phyloP scores from a whole-genome alignment of 148 eudicot species.

The Rhododendron henanense region DNA sequence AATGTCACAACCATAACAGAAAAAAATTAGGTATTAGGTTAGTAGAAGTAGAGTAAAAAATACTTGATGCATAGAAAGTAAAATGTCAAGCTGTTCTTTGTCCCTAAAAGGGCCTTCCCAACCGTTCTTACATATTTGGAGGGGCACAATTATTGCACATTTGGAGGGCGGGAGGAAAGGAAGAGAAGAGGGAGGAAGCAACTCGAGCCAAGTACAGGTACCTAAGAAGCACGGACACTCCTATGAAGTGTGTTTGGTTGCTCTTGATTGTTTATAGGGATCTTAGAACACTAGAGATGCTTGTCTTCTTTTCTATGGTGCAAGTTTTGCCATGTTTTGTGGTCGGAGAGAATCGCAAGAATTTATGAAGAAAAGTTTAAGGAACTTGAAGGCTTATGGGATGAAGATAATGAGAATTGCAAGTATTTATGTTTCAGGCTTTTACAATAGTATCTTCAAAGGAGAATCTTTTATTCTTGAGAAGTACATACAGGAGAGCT shows the following conservation, averaged over 20 bases:
- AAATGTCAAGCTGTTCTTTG: background rate
- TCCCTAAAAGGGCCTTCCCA: background rate
- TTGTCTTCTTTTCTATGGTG: background rate
- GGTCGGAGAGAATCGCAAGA: background rate
- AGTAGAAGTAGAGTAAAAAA: background rate
- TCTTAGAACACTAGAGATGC: background rate
- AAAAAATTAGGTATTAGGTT: background rate
- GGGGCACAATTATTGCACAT: background rate
- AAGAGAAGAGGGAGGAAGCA: background rate
- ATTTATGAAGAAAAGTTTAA: background rate
- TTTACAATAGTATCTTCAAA: background rate
- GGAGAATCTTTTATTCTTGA: background rate
- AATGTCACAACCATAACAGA: background rate
- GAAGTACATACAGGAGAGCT: background rate
- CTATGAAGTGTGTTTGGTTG: background rate
- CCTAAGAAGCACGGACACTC: background rate
- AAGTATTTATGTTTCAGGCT: background rate
- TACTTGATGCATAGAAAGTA: background rate
- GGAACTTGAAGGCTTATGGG: background rate
- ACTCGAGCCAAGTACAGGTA: background rate
- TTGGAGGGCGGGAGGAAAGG: background rate
- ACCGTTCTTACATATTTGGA: no score
- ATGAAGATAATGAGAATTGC: background rate
- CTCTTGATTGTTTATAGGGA: background rate
- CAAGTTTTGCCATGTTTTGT: background rate